These are phyloP conservation scores for Yamadazyma blattariae DNA, from an alignment of 1,139 yeast species.

Conservation along the genomic window DNA sequence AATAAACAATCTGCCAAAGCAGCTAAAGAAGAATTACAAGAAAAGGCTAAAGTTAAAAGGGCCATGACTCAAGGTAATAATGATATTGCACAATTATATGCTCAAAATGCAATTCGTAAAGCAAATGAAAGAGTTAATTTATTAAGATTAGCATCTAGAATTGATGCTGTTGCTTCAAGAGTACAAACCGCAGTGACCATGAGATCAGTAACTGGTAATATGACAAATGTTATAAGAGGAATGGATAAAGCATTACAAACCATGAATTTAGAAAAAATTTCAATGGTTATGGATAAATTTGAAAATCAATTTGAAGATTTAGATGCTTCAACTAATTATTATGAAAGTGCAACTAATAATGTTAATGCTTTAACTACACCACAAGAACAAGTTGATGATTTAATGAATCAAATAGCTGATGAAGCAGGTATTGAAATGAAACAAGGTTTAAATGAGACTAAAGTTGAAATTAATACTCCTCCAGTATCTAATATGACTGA, in stretches of 20 bases:
- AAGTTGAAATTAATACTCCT: slow-evolving; percentile 44
- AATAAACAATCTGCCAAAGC: slow-evolving; percentile 88
- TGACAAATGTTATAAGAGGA: slow-evolving; percentile 89
- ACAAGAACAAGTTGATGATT: slow-evolving; percentile 90
- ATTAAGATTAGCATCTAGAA: slow-evolving; percentile 78
- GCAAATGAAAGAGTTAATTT: slow-evolving; percentile 82
- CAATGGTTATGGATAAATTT: slow-evolving; percentile 95
- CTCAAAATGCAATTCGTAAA: slow-evolving; percentile 94
- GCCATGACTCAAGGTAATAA: slow-evolving; percentile 83
- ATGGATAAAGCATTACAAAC: slow-evolving; percentile 96
- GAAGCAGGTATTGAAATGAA: slow-evolving; percentile 95
- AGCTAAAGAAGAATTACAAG: slow-evolving; percentile 84
- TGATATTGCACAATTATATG: slow-evolving; percentile 92
- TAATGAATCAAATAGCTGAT: slow-evolving; percentile 93
- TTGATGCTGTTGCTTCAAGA: slow-evolving; percentile 93
- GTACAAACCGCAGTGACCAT: slow-evolving; percentile 98
- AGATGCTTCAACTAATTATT: slow-evolving; percentile 90
- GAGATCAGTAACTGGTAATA: slow-evolving; percentile 91
- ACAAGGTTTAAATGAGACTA: slow-evolving; percentile 66
- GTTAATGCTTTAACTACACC: slow-evolving; percentile 90
- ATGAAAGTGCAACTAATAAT: slow-evolving; percentile 84
- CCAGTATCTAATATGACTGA: slow-evolving; percentile 47
- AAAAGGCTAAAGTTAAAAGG: slow-evolving; percentile 86
- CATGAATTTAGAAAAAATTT: slow-evolving; percentile 90
- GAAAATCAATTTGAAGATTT: slow-evolving; percentile 95